phyloP scores from a whole-genome alignment of 169 alveolate genomes.

The Toxoplasma gondii region DNA sequence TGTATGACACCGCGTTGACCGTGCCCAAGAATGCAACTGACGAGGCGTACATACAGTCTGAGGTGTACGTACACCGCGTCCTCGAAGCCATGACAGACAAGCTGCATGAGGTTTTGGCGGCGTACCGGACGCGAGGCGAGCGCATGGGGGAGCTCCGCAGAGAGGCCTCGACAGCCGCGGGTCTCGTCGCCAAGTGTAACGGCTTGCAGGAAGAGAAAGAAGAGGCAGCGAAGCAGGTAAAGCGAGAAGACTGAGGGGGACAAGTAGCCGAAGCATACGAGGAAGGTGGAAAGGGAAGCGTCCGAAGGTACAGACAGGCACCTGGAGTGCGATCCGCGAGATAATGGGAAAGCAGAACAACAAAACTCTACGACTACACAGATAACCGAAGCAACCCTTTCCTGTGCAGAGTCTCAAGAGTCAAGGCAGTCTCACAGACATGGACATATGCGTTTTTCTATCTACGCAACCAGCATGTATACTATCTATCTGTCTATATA shows the following conservation, averaged over 20 bases:
- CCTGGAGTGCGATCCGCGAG: too few species aligned
- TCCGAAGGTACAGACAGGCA: too few species aligned
- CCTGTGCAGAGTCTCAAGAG: too few species aligned
- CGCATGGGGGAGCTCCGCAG: constrained; percentile 15
- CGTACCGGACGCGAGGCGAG: constrained; percentile 18
- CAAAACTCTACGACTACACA: too few species aligned
- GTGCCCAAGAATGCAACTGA: neutral
- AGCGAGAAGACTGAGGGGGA: neutral
- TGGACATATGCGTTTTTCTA: too few species aligned
- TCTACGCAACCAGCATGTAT: too few species aligned
- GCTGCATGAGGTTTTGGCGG: neutral
- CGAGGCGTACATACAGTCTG: neutral
- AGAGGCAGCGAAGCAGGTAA: constrained; percentile 4
- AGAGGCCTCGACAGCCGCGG: neutral
- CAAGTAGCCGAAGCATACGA: neutral
- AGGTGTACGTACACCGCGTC: constrained; percentile 46
- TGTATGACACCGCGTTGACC: neutral
- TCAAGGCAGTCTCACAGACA: too few species aligned
- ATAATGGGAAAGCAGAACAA: too few species aligned
- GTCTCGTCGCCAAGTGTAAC: neutral
- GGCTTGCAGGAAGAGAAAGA: neutral
- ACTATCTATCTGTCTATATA: too few species aligned
- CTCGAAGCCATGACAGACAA: constrained; percentile 29
- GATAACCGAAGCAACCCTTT: too few species aligned
- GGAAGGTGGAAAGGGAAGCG: too few species aligned